A percentile compares a stretch with the other conserved stretches of the same genome.
Evolutionary conservation across 1,284 basidiomycete genomes (phyloP).

Genomic region (Gomphus sp.): DNA sequence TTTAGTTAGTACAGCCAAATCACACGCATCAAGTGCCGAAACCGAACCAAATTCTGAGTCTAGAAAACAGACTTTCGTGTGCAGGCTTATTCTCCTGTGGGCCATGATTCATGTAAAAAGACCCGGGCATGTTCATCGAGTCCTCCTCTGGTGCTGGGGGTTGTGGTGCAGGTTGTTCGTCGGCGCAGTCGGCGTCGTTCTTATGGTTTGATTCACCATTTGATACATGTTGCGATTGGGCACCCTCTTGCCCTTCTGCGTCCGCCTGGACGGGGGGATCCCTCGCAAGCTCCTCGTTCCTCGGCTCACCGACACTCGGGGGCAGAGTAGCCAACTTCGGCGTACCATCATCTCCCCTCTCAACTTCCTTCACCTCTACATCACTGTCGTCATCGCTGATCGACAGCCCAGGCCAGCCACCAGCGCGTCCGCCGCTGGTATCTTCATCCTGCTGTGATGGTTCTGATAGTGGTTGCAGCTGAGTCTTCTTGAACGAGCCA

Average conservation of each 20-base stretch:
- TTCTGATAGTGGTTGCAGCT: neutral
- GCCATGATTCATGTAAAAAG: neutral
- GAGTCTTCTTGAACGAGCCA: conserved; percentile 25
- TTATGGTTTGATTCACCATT: neutral
- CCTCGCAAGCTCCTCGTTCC: neutral
- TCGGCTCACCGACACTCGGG: no score
- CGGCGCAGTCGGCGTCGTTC: no score
- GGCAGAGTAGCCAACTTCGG: neutral
- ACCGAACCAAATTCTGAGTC: neutral
- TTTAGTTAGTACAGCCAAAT: neutral
- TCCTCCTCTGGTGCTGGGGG: neutral
- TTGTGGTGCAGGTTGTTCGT: no score
- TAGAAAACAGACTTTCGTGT: neutral
- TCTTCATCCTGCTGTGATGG: neutral
- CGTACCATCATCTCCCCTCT: neutral
- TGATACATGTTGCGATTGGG: neutral
- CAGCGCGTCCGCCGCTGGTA: no score
- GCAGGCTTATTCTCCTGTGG: neutral
- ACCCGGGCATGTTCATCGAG: neutral
- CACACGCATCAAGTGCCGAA: neutral
- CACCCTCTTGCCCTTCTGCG: neutral
- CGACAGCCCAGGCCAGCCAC: no score
- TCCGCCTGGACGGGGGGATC: neutral
- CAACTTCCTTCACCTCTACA: neutral
- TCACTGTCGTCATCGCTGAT: neutral